Evolutionary conservation across 2,329 filamentous ascomycete genomes (phyloP).

Genomic region (Emergomyces pasteurianus): DNA sequence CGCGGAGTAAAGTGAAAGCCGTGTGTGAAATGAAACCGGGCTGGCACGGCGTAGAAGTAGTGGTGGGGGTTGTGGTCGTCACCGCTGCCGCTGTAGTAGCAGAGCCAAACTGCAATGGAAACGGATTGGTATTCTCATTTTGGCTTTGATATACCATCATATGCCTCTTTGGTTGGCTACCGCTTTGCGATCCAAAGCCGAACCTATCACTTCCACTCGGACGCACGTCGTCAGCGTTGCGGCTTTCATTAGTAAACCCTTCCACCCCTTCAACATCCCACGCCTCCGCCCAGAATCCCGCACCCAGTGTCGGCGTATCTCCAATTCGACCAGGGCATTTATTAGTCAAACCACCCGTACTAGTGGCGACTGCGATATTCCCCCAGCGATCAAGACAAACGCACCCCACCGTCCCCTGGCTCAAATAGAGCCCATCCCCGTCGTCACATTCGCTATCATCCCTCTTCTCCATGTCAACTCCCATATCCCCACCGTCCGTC

Average conservation of each 20-base stretch:
- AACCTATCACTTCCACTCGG: neutral
- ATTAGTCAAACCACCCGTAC: constrained; percentile 72
- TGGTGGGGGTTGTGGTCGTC: neutral
- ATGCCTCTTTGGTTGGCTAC: neutral
- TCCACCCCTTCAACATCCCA: constrained; percentile 45
- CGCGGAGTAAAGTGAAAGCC: neutral
- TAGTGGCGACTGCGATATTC: constrained; percentile 55
- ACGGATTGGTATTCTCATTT: neutral
- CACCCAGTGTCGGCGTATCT: constrained; percentile 72
- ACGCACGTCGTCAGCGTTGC: neutral
- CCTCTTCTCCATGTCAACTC: constrained; percentile 24
- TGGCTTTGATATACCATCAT: neutral
- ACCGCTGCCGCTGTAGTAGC: neutral
- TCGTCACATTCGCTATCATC: constrained; percentile 14
- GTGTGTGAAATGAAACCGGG: neutral
- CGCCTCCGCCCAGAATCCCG: constrained; percentile 83
- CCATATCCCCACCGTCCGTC: constrained; percentile 5
- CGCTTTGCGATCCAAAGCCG: neutral
- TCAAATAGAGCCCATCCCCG: constrained; percentile 51
- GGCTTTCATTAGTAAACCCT: neutral
- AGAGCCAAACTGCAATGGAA: neutral
- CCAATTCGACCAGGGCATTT: constrained; percentile 77
- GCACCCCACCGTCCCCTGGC: constrained; percentile 74
- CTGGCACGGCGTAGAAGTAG: neutral
- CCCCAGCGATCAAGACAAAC: constrained; percentile 70